These are phyloP conservation scores for Lactifluus piperatus DNA, from an alignment of 768 basidiomycete species.

Conservation along the genomic window DNA sequence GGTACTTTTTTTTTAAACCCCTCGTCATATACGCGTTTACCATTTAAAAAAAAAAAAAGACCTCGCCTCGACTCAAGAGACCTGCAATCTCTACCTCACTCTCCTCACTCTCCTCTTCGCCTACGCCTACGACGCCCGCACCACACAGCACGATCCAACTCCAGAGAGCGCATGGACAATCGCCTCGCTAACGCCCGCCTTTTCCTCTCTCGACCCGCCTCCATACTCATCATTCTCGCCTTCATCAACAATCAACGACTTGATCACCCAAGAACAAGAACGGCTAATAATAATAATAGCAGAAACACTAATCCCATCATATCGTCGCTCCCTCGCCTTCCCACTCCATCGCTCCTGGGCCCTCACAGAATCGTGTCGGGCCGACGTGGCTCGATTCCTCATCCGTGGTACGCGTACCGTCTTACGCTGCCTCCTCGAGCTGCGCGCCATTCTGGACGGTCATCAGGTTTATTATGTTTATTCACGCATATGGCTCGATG, in stretches of 20 bases:
- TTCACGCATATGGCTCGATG: slow-evolving; percentile 79
- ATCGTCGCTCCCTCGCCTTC: slow-evolving; percentile 66
- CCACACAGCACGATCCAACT: slow-evolving; percentile 71
- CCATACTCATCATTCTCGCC: slow-evolving; percentile 30
- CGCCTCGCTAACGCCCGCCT: slow-evolving; percentile 58
- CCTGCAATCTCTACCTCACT: slow-evolving; percentile 56
- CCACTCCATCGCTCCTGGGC: slow-evolving; percentile 75
- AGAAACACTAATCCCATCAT: slow-evolving; percentile 49
- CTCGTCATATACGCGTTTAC: no score
- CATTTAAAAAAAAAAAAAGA: slow-evolving; percentile 29
- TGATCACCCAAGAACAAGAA: no score
- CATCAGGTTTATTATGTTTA: slow-evolving; percentile 88
- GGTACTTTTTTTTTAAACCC: no score
- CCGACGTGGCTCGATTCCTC: slow-evolving; percentile 54
- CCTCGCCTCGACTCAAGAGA: slow-evolving; percentile 46
- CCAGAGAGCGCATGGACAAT: slow-evolving; percentile 88
- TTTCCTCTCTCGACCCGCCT: slow-evolving; percentile 75
- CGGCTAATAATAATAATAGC: slow-evolving; percentile 28
- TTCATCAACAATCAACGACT: background rate
- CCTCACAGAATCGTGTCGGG: slow-evolving; percentile 58
- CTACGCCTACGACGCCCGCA: slow-evolving; percentile 75
- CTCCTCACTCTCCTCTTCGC: slow-evolving; percentile 67
- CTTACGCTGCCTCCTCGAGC: slow-evolving; percentile 57
- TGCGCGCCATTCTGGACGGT: slow-evolving; percentile 67
- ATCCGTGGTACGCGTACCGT: slow-evolving; percentile 52